A percentile compares a stretch with the other conserved stretches of the same genome.
These are phyloP conservation scores for Breviolum minutum DNA, from an alignment of 73 alveolate species.

Conservation along the genomic window DNA sequence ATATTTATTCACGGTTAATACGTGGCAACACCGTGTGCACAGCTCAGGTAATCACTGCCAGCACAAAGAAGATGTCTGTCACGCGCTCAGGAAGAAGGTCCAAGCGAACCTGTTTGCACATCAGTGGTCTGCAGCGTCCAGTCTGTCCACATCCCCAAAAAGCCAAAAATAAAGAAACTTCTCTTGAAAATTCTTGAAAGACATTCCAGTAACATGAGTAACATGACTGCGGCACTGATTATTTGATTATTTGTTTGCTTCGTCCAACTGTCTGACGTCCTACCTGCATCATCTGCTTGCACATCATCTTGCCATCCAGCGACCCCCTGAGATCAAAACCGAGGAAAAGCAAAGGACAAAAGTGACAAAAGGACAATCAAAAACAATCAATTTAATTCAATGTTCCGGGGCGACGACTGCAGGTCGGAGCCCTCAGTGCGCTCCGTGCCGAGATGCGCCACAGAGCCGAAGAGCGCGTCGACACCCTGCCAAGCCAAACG, in stretches of 20 bases:
- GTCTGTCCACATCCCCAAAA: neutral
- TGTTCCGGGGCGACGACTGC: neutral
- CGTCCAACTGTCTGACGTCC: neutral
- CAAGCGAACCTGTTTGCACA: constrained; percentile 15
- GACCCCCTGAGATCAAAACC: neutral
- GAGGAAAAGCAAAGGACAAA: neutral
- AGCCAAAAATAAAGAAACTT: neutral
- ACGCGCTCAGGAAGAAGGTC: constrained; percentile 77
- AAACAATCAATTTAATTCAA: neutral
- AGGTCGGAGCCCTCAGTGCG: constrained; percentile 35
- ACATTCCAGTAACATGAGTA: neutral
- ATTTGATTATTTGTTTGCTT: too few relatives aligned
- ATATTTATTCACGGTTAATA: neutral
- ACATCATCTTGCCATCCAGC: constrained; percentile 52
- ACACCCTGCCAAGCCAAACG: constrained; percentile 27
- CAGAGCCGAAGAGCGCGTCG: constrained; percentile 80
- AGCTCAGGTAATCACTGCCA: neutral
- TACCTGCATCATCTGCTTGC: constrained; percentile 80
- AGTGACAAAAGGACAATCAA: neutral
- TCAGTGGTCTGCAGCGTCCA: too few relatives aligned
- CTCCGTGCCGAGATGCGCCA: constrained; percentile 62
- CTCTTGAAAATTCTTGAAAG: neutral
- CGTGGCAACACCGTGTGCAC: too few relatives aligned
- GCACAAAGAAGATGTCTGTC: constrained; percentile 58
- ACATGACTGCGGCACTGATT: too few relatives aligned